These are phyloP conservation scores for Cryphonectria nitschkei DNA, from an alignment of 2,329 filamentous ascomycete genomes.

Conservation along the genomic window DNA sequence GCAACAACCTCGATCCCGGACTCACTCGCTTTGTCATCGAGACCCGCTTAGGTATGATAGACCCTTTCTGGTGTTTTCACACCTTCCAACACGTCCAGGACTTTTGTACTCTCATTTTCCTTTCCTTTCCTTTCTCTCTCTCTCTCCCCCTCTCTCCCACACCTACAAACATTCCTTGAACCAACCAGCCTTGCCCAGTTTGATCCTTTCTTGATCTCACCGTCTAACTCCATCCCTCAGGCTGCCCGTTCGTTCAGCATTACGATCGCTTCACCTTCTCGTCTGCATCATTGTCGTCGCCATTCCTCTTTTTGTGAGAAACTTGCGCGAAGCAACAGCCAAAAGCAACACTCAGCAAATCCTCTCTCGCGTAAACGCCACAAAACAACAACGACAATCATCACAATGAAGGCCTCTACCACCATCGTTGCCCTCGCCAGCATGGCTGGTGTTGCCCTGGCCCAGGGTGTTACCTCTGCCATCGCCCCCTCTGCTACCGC, in stretches of 20 bases:
- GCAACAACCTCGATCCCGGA: conserved; percentile 6
- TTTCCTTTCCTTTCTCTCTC: neutral
- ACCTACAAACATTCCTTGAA: neutral
- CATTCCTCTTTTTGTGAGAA: neutral
- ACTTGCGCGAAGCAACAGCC: neutral
- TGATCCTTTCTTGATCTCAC: conserved; percentile 9
- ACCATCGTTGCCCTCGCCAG: conserved; percentile 45
- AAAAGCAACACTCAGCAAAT: neutral
- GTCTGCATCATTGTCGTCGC: neutral
- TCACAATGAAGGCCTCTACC: conserved; percentile 41
- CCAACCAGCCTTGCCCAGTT: neutral
- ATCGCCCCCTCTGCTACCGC: conserved; percentile 47
- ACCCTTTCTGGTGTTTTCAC: conserved; percentile 16
- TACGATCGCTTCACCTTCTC: conserved; percentile 4
- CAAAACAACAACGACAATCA: conserved; percentile 8
- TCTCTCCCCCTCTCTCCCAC: neutral
- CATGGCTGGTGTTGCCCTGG: conserved; percentile 45
- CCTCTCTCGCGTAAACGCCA: neutral
- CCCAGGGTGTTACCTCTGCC: conserved; percentile 48
- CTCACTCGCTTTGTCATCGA: conserved; percentile 28
- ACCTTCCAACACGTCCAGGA: conserved; percentile 4
- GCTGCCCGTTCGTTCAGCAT: conserved; percentile 6
- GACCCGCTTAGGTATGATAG: conserved; percentile 14
- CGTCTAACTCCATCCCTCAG: neutral
- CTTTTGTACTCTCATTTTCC: neutral